Conservation (phyloP, 2,329 filamentous ascomycete species). For the Colletotrichum tamarilloi region DNA sequence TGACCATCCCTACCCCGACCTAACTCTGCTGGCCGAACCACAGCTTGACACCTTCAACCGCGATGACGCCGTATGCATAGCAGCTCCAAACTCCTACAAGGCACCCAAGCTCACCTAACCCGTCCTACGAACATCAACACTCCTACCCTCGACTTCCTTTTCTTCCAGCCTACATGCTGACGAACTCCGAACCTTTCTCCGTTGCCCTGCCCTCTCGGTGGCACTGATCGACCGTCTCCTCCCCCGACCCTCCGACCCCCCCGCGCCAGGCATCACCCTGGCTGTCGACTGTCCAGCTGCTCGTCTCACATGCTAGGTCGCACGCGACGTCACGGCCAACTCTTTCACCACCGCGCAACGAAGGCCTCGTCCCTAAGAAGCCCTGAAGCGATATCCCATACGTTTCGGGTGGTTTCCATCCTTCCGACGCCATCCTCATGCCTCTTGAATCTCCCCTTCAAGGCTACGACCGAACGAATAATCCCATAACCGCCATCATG, state of each 20-base stretch:
- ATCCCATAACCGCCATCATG: conserved; percentile 41
- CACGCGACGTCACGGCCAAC: conserved; percentile 23
- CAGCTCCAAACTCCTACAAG: conserved; percentile 1
- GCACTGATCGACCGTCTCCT: background rate
- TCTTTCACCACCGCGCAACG: background rate
- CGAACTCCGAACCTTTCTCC: background rate
- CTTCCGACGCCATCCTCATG: background rate
- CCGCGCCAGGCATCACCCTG: conserved; percentile 25
- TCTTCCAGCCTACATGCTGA: background rate
- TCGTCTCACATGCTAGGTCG: conserved; percentile 29
- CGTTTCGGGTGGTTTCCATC: background rate
- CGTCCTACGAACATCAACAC: background rate
- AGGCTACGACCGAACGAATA: background rate
- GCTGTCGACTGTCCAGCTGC: conserved; percentile 20
- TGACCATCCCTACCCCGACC: background rate
- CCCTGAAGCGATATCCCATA: background rate
- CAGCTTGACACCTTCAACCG: background rate
- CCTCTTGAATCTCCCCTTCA: background rate
- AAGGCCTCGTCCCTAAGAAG: background rate
- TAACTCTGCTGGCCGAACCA: background rate
- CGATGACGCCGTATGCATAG: background rate
- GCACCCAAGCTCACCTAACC: background rate
- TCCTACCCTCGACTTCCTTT: background rate
- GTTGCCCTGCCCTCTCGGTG: background rate
- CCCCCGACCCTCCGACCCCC: conserved; percentile 12